Conservation (phyloP, 1,139 yeast genomes). For the Geotrichum histeridarum region DNA sequence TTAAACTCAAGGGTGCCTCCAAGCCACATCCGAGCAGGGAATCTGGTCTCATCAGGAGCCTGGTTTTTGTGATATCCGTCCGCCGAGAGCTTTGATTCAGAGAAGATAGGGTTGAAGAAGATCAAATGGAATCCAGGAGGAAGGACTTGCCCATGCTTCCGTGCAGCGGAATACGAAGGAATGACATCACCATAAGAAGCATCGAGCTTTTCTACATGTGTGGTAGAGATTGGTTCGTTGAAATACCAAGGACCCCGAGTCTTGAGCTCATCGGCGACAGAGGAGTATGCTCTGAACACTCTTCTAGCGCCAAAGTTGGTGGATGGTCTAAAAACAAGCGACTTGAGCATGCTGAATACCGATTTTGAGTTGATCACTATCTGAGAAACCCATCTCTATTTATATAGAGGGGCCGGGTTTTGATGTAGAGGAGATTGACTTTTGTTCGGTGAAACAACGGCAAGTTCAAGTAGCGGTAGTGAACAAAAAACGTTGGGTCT, state of each 20-base stretch:
- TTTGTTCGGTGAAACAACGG: no score
- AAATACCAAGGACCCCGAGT: slow-evolving; percentile 30
- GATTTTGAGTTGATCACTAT: no score
- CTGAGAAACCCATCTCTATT: no score
- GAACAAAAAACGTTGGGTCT: no score
- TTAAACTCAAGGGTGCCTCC: slow-evolving; percentile 56
- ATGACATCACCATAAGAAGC: slow-evolving; percentile 27
- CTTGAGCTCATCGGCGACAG: slow-evolving; percentile 13
- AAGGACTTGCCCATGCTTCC: slow-evolving; percentile 26
- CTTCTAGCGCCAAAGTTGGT: no score
- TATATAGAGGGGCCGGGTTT: no score
- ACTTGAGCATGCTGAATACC: no score
- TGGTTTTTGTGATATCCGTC: slow-evolving; percentile 87
- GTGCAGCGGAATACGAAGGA: slow-evolving; percentile 18
- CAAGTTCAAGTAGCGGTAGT: no score
- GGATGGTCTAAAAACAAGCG: no score
- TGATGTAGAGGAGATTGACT: no score
- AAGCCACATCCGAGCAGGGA: slow-evolving; percentile 72
- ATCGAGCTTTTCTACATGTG: slow-evolving; percentile 25
- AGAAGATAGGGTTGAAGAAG: slow-evolving; percentile 54
- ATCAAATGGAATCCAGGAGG: slow-evolving; percentile 62
- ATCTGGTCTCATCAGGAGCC: slow-evolving; percentile 51
- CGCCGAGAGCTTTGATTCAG: slow-evolving; percentile 47
- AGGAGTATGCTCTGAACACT: slow-evolving; percentile 2
- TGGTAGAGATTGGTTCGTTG: slow-evolving; percentile 26